A percentile compares a stretch with the other conserved stretches of the same genome.
These are phyloP conservation scores for Sclerotinia subarctica DNA, from an alignment of 2,329 filamentous ascomycete genomes.

Conservation along the genomic window DNA sequence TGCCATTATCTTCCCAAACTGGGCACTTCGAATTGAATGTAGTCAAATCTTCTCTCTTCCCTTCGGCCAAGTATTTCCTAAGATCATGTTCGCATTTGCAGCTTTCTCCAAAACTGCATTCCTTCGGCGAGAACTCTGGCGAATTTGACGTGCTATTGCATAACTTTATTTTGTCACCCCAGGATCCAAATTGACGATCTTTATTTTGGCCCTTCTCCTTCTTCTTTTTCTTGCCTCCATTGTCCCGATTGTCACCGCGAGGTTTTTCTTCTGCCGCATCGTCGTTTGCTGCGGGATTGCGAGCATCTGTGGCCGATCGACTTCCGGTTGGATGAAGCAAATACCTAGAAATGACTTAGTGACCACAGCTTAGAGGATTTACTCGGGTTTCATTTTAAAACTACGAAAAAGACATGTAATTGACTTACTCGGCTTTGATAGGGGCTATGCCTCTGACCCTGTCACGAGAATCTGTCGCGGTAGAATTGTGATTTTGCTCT, in stretches of 20 bases:
- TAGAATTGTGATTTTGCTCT: constrained; percentile 37
- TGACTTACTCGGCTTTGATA: constrained; percentile 37
- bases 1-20: constrained; percentile 71
- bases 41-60: constrained; percentile 74
- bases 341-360: constrained; percentile 30
- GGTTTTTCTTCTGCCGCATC: constrained; percentile 53
- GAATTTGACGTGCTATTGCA: constrained; percentile 70
- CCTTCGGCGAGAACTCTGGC: constrained; percentile 73
- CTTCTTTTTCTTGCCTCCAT: constrained; percentile 49
- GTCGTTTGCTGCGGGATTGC: constrained; percentile 35
- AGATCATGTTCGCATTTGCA: constrained; percentile 84
- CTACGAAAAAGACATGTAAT: background rate
- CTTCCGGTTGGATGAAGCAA: constrained; percentile 30
- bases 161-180: constrained; percentile 71
- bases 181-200: constrained; percentile 74
- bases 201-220: constrained; percentile 78
- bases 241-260: constrained; percentile 42
- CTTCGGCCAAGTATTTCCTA: constrained; percentile 77
- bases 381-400: background rate
- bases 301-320: constrained; percentile 40
- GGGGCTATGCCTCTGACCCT: constrained; percentile 36
- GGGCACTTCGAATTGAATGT: constrained; percentile 79
- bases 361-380: background rate
- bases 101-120: constrained; percentile 73
- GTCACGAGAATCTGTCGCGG: constrained; percentile 33